phyloP scores from a whole-genome alignment of 2,329 filamentous ascomycete genomes.

The Trichoderma sp. region DNA sequence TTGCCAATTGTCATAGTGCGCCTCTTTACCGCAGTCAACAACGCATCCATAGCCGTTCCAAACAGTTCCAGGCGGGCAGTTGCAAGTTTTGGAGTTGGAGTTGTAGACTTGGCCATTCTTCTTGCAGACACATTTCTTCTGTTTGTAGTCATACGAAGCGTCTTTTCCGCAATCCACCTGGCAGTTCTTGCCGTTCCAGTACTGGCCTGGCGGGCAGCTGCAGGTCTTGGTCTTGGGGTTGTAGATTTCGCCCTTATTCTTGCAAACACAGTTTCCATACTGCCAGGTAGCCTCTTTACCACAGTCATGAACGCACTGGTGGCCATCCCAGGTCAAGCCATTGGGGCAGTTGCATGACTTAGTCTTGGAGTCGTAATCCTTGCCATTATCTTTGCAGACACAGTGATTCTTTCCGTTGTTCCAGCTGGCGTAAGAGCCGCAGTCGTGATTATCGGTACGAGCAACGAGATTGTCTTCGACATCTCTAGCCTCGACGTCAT shows the following conservation, averaged over 20 bases:
- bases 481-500: constrained; percentile 17
- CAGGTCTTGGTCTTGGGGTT: constrained; percentile 17
- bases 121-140: constrained; percentile 18
- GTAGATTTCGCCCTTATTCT: constrained; percentile 12
- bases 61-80: not conserved
- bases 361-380: constrained; percentile 14
- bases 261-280: constrained; percentile 18
- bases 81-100: constrained; percentile 4
- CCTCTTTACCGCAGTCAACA: constrained; percentile 16
- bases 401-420: constrained; percentile 14
- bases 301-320: constrained; percentile 10
- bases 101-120: not conserved
- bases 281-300: constrained; percentile 18
- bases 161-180: constrained; percentile 9
- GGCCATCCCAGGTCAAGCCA: constrained; percentile 15
- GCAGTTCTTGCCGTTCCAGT: constrained; percentile 14
- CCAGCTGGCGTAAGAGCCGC: constrained; percentile 15
- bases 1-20: not conserved
- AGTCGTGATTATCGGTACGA: not conserved
- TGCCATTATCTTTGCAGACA: constrained; percentile 20
- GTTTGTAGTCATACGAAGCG: not conserved
- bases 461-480: constrained; percentile 3
- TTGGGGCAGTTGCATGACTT: constrained; percentile 17
- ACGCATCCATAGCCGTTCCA: constrained; percentile 5
- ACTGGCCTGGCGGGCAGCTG: constrained; percentile 12